A percentile compares a stretch with the other conserved stretches of the same genome.
phyloP scores from a whole-genome alignment of 768 basidiomycete species.

The Paxillus ammoniavirescens region DNA sequence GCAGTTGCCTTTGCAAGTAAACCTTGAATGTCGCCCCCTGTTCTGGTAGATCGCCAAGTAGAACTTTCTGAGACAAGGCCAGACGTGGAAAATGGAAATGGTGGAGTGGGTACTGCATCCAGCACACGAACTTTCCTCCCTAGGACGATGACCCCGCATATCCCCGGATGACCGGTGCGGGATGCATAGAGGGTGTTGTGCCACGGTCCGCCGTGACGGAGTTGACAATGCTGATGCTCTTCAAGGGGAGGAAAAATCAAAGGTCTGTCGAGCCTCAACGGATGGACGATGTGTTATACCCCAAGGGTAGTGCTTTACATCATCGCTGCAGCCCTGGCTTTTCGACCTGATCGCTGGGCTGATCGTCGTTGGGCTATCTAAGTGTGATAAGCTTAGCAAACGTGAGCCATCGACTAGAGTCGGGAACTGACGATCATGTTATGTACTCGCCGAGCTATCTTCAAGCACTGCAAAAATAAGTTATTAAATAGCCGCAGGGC shows the following conservation, averaged over 20 bases:
- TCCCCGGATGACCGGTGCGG: constrained; percentile 16
- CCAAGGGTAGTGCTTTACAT: too few relatives aligned
- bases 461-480: constrained; percentile 24
- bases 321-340: too few relatives aligned
- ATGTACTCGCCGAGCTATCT: constrained; percentile 3
- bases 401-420: constrained; percentile 16
- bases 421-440: not conserved
- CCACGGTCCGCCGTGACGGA: too few relatives aligned
- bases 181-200: not conserved
- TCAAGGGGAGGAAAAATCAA: not conserved
- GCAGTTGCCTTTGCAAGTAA: not conserved
- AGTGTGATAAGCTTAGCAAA: not conserved
- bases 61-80: not conserved
- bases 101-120: constrained; percentile 8
- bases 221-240: not conserved
- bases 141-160: constrained; percentile 1
- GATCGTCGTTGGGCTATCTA: not conserved
- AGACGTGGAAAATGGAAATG: not conserved
- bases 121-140: constrained; percentile 7
- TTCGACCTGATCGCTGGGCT: not conserved
- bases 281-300: not conserved
- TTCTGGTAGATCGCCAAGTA: not conserved
- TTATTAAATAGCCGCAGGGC: constrained; percentile 5
- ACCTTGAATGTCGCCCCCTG: not conserved
- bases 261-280: not conserved